Evolutionary conservation across 805 yeast genomes (phyloP).

Genomic region (Kuraishia ogatae): DNA sequence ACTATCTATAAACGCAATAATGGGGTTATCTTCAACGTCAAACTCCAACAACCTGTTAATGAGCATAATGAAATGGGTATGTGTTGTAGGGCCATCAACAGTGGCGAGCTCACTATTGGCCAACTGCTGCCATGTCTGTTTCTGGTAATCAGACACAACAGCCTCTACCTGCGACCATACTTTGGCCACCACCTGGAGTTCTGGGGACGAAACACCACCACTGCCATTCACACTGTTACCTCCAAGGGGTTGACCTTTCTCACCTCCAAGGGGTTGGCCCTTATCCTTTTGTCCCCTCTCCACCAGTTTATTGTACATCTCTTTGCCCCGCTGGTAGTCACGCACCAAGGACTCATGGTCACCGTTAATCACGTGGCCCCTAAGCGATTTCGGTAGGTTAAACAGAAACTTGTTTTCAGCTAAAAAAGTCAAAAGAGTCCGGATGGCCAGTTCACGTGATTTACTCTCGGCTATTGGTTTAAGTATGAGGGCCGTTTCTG

Average conservation of each 20-base stretch:
- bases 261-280: constrained; percentile 1
- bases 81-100: constrained; percentile 7
- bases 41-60: constrained; percentile 53
- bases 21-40: constrained; percentile 58
- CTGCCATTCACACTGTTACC: constrained; percentile 1
- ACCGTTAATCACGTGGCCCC: constrained; percentile 30
- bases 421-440: constrained; percentile 39
- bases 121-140: constrained; percentile 42
- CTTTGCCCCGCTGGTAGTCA: constrained; percentile 45
- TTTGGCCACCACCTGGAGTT: constrained; percentile 30
- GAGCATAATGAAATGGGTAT: constrained; percentile 25
- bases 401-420: constrained; percentile 45
- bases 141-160: constrained; percentile 46
- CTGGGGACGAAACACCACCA: constrained; percentile 6
- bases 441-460: constrained; percentile 37
- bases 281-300: constrained; percentile 1
- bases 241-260: constrained; percentile 1
- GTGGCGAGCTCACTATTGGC: constrained; percentile 22
- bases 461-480: constrained; percentile 52
- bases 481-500: constrained; percentile 38
- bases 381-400: constrained; percentile 45
- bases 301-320: constrained; percentile 7
- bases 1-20: constrained; percentile 49
- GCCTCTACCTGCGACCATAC: constrained; percentile 50
- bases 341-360: constrained; percentile 52